Conservation (phyloP, 2,329 filamentous ascomycete genomes). For the Furcasterigmium furcatum region DNA sequence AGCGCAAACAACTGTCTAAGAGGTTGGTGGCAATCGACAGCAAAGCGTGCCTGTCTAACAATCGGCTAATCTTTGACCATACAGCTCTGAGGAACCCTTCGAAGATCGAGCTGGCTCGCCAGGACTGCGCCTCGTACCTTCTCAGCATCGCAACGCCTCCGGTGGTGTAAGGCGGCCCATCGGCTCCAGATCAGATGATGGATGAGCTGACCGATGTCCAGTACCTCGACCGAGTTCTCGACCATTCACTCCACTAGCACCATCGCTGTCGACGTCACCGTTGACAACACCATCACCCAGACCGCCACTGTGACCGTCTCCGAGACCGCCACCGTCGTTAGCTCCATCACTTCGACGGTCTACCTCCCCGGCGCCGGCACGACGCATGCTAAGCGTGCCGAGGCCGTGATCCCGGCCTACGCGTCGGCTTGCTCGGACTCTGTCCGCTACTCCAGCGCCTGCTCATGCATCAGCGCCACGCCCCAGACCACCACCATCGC, state of each 20-base stretch:
- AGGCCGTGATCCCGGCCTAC: conserved; percentile 13
- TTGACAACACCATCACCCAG: not conserved
- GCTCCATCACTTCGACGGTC: not conserved
- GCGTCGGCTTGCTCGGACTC: conserved; percentile 16
- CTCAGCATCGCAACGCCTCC: not conserved
- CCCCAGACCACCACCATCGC: conserved; percentile 6
- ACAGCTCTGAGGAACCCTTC: not conserved
- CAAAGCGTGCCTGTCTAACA: not conserved
- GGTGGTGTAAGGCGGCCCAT: not conserved
- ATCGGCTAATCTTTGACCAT: not conserved
- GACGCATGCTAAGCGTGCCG: not conserved
- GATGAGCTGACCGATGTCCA: not conserved
- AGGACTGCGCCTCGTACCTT: not conserved
- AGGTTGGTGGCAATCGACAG: not conserved
- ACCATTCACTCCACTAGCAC: not conserved
- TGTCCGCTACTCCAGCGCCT: conserved; percentile 18
- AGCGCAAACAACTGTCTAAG: not conserved
- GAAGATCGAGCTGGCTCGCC: not conserved
- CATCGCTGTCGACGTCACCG: not conserved
- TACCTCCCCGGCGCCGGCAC: not conserved
- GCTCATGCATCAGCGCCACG: conserved; percentile 18
- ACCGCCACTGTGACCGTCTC: not conserved
- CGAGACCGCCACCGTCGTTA: not conserved
- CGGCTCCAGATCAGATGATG: not conserved
- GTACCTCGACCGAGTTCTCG: not conserved